These are phyloP conservation scores for Cutaneotrichosporon mucoides DNA, from an alignment of 1,284 basidiomycete species.

Conservation along the genomic window DNA sequence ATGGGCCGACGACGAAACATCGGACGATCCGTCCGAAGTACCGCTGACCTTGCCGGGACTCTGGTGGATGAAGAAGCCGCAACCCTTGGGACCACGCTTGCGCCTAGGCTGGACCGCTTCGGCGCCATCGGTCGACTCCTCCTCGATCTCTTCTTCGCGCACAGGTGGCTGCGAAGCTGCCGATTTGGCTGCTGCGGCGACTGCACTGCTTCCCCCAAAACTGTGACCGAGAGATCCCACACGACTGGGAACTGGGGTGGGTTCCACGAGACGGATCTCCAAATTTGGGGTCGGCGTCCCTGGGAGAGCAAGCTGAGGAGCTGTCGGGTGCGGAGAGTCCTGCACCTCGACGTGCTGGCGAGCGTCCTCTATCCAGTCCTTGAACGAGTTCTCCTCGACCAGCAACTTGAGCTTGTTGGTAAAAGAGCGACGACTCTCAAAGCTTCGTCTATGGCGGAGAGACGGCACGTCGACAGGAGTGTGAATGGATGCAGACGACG, in stretches of 20 bases:
- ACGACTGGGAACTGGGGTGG: slow-evolving; percentile 42
- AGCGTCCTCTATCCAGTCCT: slow-evolving; percentile 47
- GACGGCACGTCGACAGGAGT: slow-evolving; percentile 26
- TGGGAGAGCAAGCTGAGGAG: slow-evolving; percentile 4
- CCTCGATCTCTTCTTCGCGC: slow-evolving; percentile 19
- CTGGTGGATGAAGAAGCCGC: slow-evolving; percentile 5
- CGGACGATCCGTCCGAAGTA: slow-evolving; percentile 1
- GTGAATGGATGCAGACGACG: slow-evolving; percentile 22
- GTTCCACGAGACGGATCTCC: slow-evolving; percentile 44
- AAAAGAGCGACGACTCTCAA: slow-evolving; percentile 31
- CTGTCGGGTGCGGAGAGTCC: not conserved
- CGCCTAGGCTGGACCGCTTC: not conserved
- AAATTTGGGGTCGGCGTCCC: slow-evolving; percentile 39
- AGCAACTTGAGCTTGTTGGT: slow-evolving; percentile 37
- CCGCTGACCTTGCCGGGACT: slow-evolving; percentile 2
- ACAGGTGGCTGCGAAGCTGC: slow-evolving; percentile 8
- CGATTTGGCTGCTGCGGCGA: not conserved
- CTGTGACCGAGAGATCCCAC: slow-evolving; percentile 38
- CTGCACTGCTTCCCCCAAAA: slow-evolving; percentile 1
- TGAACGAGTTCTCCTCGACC: slow-evolving; percentile 39
- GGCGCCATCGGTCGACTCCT: slow-evolving; percentile 3
- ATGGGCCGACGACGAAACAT: not conserved
- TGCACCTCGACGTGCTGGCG: not conserved
- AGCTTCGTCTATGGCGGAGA: slow-evolving; percentile 15
- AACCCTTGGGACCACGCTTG: not conserved